Percentiles rank a stretch among this genome's conserved stretches.
Evolutionary conservation across 78 protist species (phyloP).

Genomic region (Dictyostelium brefeldianum): DNA sequence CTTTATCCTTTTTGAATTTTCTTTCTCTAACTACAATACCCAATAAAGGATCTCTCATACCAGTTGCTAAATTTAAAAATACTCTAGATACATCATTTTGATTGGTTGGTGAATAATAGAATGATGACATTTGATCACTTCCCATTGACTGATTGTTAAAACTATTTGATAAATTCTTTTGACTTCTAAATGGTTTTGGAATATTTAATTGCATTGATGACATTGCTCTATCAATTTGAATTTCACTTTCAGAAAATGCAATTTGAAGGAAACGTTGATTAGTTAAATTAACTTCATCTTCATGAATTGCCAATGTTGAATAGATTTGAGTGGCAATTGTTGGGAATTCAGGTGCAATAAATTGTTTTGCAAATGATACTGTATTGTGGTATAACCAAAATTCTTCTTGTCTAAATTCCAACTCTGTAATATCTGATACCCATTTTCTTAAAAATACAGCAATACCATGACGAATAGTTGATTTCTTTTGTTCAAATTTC

Average conservation of each 20-base stretch:
- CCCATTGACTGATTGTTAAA: background rate
- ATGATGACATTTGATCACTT: background rate
- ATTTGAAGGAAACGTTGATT: constrained; percentile 45
- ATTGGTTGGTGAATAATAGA: background rate
- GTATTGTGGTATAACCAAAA: constrained; percentile 46
- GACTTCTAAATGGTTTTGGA: constrained; percentile 35
- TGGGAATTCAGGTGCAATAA: constrained; percentile 20
- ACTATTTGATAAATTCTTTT: constrained; percentile 5
- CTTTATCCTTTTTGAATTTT: constrained; percentile 53
- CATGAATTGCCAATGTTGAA: background rate
- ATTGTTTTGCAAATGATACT: constrained; percentile 19
- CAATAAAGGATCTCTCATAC: constrained; percentile 62
- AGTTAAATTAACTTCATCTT: constrained; percentile 26
- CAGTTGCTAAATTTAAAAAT: constrained; percentile 52
- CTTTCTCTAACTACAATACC: constrained; percentile 44
- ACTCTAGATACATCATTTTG: constrained; percentile 23
- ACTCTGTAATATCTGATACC: constrained; percentile 49
- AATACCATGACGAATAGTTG: constrained; percentile 32
- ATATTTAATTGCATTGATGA: background rate
- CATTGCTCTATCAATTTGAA: background rate
- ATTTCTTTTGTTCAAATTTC: constrained; percentile 59
- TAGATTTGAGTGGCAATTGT: constrained; percentile 6
- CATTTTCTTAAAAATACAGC: constrained; percentile 39
- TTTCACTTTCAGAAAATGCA: constrained; percentile 22
- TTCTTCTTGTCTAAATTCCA: constrained; percentile 53